A percentile compares a stretch with the other conserved stretches of the same genome.
These are phyloP conservation scores for Phoma sp. DNA, from an alignment of 2,329 filamentous ascomycete genomes.

Conservation along the genomic window DNA sequence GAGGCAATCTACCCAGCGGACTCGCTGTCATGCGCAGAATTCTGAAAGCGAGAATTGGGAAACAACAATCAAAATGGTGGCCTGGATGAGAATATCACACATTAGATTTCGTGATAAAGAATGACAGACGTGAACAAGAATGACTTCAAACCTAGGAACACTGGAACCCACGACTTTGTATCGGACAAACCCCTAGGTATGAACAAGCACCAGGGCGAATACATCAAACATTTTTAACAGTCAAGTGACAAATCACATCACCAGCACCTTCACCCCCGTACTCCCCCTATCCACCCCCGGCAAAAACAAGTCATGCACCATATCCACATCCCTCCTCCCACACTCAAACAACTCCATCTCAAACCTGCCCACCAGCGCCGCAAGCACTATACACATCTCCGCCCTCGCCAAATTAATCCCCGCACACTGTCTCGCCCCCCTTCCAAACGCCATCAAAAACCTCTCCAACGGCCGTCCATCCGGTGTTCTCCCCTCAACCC, in stretches of 20 bases:
- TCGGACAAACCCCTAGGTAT: no score
- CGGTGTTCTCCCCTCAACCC: background rate
- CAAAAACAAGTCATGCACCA: conserved; percentile 17
- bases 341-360: conserved; percentile 22
- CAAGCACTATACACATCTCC: conserved; percentile 21
- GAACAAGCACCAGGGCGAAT: no score
- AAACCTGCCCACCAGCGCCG: conserved; percentile 15
- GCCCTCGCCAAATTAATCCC: conserved; percentile 19
- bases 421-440: conserved; percentile 19
- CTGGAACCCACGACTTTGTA: no score
- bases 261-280: conserved; percentile 15
- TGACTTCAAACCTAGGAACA: no score
- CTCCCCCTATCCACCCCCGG: conserved; percentile 9
- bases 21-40: no score
- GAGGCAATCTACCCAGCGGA: no score
- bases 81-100: no score
- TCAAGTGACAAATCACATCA: conserved; percentile 6
- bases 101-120: no score
- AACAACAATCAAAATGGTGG: no score
- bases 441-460: conserved; percentile 23
- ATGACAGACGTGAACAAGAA: no score
- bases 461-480: conserved; percentile 14
- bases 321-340: conserved; percentile 13
- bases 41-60: no score
- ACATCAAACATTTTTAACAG: no score